Evolutionary conservation across 495 filamentous ascomycete species (phyloP).

Genomic region (Penicillium turbatum): DNA sequence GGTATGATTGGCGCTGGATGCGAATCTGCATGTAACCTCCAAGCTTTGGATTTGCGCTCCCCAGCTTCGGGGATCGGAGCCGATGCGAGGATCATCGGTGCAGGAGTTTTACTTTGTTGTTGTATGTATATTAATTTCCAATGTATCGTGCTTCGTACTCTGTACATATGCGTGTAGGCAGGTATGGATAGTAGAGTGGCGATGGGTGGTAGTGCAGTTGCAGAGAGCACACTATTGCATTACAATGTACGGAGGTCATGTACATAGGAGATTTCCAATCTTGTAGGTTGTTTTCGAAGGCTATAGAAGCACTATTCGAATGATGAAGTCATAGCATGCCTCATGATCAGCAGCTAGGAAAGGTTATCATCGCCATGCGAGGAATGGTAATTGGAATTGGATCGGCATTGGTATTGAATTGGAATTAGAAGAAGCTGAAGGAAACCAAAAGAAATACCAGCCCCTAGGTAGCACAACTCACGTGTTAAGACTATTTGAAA

Average conservation of each 20-base stretch:
- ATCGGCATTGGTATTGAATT: neutral
- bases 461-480: conserved; percentile 1
- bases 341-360: neutral
- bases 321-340: neutral
- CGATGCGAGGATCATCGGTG: conserved; percentile 17
- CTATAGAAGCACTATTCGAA: neutral
- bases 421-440: neutral
- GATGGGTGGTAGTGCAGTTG: neutral
- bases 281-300: neutral
- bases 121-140: too few relatives aligned
- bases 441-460: too few relatives aligned
- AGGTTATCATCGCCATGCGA: neutral
- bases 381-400: neutral
- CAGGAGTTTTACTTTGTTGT: neutral
- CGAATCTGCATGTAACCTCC: conserved; percentile 2
- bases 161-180: neutral
- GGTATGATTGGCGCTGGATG: neutral
- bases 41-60: conserved; percentile 1
- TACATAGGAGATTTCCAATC: neutral
- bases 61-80: conserved; percentile 22
- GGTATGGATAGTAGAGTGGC: neutral
- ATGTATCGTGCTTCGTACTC: neutral
- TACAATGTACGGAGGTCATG: neutral
- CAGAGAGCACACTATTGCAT: neutral
- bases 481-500: conserved; percentile 16